Evolutionary conservation across 139 green algal genomes (phyloP).

Genomic region (Chloropicon primus): DNA sequence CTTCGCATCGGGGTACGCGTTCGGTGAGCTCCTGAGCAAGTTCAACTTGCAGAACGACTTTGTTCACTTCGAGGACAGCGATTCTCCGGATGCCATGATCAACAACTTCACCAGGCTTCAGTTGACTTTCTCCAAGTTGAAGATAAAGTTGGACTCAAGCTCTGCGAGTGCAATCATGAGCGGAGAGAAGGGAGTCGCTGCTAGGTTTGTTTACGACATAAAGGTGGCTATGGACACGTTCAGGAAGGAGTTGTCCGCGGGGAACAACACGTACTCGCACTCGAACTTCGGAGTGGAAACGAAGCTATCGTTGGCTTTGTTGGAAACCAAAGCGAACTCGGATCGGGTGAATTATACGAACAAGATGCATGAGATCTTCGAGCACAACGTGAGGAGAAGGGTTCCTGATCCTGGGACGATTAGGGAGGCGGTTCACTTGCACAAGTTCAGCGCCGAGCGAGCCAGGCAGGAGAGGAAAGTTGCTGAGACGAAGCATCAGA

Average conservation of each 20-base stretch:
- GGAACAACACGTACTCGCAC: conserved; percentile 12
- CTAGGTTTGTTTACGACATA: conserved; percentile 41
- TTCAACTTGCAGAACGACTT: conserved; percentile 56
- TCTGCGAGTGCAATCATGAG: conserved; percentile 42
- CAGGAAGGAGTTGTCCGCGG: conserved; percentile 23
- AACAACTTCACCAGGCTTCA: conserved; percentile 60
- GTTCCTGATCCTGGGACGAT: conserved; percentile 33
- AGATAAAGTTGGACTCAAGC: conserved; percentile 32
- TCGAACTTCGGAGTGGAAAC: conserved; percentile 6
- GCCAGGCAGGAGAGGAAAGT: not conserved
- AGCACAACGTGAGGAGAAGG: conserved; percentile 33
- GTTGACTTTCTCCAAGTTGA: conserved; percentile 39
- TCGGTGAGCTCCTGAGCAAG: conserved; percentile 38
- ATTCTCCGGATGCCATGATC: conserved; percentile 42
- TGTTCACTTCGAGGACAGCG: conserved; percentile 31
- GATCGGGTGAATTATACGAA: not conserved
- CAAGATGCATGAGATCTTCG: conserved; percentile 28
- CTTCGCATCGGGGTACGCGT: conserved; percentile 46
- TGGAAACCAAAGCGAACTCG: conserved; percentile 22
- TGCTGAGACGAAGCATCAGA: not conserved
- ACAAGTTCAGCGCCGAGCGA: conserved; percentile 26
- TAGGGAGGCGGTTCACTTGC: conserved; percentile 40
- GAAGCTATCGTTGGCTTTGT: conserved; percentile 25
- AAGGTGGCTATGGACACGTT: conserved; percentile 29
- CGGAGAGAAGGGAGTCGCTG: conserved; percentile 39